Percentiles rank a stretch among this genome's conserved stretches.
These are phyloP conservation scores for Xerocomellus intermedius DNA, from an alignment of 768 basidiomycete genomes.

Conservation along the genomic window DNA sequence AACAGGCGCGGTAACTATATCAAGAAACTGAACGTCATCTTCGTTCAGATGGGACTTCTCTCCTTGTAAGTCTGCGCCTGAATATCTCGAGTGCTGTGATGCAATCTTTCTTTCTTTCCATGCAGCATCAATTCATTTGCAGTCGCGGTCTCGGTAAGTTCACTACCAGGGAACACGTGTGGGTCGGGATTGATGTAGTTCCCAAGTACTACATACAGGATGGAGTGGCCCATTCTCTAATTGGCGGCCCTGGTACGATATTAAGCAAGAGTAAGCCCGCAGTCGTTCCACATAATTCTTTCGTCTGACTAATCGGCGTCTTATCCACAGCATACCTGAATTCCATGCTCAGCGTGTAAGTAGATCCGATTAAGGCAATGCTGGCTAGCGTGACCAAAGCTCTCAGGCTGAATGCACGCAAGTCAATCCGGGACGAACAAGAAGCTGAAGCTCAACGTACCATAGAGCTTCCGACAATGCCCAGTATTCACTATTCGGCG, in stretches of 20 bases:
- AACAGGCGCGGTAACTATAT: slow-evolving; percentile 10
- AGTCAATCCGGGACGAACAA: slow-evolving; percentile 17
- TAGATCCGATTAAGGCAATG: not conserved
- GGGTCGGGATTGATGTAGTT: not conserved
- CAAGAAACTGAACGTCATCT: slow-evolving; percentile 11
- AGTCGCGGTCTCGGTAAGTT: slow-evolving; percentile 12
- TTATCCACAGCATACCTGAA: slow-evolving; percentile 19
- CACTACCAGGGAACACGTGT: not conserved
- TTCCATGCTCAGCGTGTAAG: slow-evolving; percentile 28
- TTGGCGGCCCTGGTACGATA: slow-evolving; percentile 8
- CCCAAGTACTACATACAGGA: slow-evolving; percentile 19
- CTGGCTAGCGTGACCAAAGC: not conserved
- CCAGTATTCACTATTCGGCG: slow-evolving; percentile 8
- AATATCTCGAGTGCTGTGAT: not conserved
- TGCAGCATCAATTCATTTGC: slow-evolving; percentile 10
- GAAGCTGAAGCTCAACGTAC: not conserved
- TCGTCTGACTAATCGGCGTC: not conserved
- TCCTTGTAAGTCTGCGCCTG: slow-evolving; percentile 8
- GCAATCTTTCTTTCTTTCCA: not conserved
- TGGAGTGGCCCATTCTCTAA: not conserved
- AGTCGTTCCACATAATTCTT: not conserved
- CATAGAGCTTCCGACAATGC: slow-evolving; percentile 20
- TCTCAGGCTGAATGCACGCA: slow-evolving; percentile 17
- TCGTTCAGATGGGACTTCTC: slow-evolving; percentile 21
- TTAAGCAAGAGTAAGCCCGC: slow-evolving; percentile 18